Percentiles rank a stretch among this genome's conserved stretches.
These are phyloP conservation scores for Vitis cinerea DNA, from an alignment of 164 flowering plant species.

Conservation along the genomic window DNA sequence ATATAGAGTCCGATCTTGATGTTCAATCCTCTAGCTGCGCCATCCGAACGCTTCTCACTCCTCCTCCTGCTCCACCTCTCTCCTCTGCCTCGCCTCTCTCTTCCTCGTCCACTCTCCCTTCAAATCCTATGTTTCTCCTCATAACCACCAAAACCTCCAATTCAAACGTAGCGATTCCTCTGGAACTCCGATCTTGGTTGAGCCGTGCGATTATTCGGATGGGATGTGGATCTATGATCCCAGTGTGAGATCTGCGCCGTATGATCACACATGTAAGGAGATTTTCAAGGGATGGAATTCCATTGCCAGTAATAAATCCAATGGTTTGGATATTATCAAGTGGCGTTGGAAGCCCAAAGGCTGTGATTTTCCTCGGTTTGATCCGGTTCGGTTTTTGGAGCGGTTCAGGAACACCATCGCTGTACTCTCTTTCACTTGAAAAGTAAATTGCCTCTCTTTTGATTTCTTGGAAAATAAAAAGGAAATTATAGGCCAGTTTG, in stretches of 20 bases:
- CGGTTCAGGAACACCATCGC: constrained; percentile 57
- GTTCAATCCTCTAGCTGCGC: background rate
- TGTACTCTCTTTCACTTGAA: constrained; percentile 32
- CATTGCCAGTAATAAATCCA: constrained; percentile 55
- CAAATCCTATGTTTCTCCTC: constrained; percentile 13
- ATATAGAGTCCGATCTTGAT: background rate
- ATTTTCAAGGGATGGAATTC: constrained; percentile 99
- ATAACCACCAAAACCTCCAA: background rate
- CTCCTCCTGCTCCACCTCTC: constrained; percentile 26
- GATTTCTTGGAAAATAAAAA: background rate
- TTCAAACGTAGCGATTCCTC: background rate
- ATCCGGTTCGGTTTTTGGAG: constrained; percentile 63
- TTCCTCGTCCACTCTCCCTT: constrained; percentile 48
- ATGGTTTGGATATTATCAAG: constrained; percentile 46
- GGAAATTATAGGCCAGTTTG: no score
- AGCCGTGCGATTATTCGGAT: constrained; percentile 53
- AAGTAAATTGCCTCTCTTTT: background rate
- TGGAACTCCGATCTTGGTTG: background rate
- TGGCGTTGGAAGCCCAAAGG: constrained; percentile 84
- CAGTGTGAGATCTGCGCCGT: constrained; percentile 31
- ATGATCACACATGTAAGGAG: constrained; percentile 84
- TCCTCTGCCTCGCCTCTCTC: constrained; percentile 49
- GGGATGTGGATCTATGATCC: constrained; percentile 84
- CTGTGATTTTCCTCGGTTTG: constrained; percentile 69
- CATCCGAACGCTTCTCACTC: constrained; percentile 4